phyloP scores from a whole-genome alignment of 495 filamentous ascomycete genomes.

The Podospora fimiseda region DNA sequence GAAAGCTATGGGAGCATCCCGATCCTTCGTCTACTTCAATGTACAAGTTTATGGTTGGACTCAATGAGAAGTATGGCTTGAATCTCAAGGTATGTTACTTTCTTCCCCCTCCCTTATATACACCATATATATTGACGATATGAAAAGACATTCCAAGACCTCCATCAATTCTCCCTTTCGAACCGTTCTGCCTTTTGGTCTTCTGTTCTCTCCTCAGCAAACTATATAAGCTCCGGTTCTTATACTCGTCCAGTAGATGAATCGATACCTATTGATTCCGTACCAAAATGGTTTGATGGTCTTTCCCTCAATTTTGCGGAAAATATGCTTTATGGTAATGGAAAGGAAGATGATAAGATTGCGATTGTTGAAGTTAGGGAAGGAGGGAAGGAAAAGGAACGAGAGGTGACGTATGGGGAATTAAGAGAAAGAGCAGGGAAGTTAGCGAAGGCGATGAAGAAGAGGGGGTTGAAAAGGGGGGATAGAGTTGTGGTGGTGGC shows the following conservation, averaged over 20 bases:
- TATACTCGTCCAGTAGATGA: constrained; percentile 61
- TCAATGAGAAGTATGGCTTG: constrained; percentile 40
- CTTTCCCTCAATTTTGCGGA: constrained; percentile 58
- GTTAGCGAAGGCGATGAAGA: constrained; percentile 57
- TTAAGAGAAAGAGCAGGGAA: constrained; percentile 49
- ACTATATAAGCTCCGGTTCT: constrained; percentile 55
- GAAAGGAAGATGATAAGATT: constrained; percentile 64
- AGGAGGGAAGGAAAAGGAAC: constrained; percentile 50
- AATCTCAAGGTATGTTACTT: constrained; percentile 35
- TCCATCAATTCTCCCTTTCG: constrained; percentile 58
- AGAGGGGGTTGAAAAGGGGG: constrained; percentile 56
- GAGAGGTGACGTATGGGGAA: constrained; percentile 57
- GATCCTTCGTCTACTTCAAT: constrained; percentile 46
- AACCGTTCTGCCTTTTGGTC: constrained; percentile 61
- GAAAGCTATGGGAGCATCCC: constrained; percentile 42
- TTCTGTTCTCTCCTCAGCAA: constrained; percentile 51
- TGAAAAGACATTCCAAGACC: constrained; percentile 52
- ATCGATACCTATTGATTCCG: constrained; percentile 55
- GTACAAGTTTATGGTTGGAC: constrained; percentile 43
- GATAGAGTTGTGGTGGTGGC: constrained; percentile 68
- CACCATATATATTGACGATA: too few species aligned
- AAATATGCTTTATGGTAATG: constrained; percentile 53
- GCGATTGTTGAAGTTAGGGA: constrained; percentile 69
- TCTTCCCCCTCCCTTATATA: neutral
- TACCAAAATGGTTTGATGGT: constrained; percentile 65